Percentiles rank a stretch among this genome's conserved stretches.
phyloP scores from a whole-genome alignment of 73 alveolate genomes.

The Paramecium sexaurelia region DNA sequence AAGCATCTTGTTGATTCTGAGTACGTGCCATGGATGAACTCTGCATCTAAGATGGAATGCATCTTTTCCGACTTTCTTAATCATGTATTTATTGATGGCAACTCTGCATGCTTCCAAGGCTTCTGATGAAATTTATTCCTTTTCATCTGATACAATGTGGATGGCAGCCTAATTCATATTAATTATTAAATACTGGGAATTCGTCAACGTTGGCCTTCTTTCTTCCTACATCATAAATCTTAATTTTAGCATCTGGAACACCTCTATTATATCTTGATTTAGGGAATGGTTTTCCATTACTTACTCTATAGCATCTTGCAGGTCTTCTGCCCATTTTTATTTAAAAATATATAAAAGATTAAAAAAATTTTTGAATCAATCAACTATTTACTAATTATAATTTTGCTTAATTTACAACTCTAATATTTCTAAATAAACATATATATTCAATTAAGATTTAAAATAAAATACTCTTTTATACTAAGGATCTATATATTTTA shows the following conservation, averaged over 20 bases:
- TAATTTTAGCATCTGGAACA: conserved; percentile 98
- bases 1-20: conserved; percentile 98
- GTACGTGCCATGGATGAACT: conserved; percentile 98
- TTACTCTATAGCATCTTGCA: conserved; percentile 96
- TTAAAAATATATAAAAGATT: conserved; percentile 49
- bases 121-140: conserved; percentile 97
- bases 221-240: conserved; percentile 96
- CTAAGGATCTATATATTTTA: no score
- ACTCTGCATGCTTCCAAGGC: conserved; percentile 99
- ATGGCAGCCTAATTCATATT: conserved; percentile 62
- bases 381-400: not conserved
- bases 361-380: not conserved
- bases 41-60: conserved; percentile 97
- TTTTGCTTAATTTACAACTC: not conserved
- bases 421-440: not conserved
- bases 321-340: conserved; percentile 94
- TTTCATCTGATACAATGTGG: conserved; percentile 97
- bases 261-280: conserved; percentile 98
- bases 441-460: no score
- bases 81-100: conserved; percentile 97
- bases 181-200: conserved; percentile 81
- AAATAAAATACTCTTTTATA: no score
- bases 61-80: conserved; percentile 91
- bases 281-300: conserved; percentile 98
- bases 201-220: conserved; percentile 89